Conservation (phyloP, 2,329 filamentous ascomycete genomes). For the Aspergillus sp. region DNA sequence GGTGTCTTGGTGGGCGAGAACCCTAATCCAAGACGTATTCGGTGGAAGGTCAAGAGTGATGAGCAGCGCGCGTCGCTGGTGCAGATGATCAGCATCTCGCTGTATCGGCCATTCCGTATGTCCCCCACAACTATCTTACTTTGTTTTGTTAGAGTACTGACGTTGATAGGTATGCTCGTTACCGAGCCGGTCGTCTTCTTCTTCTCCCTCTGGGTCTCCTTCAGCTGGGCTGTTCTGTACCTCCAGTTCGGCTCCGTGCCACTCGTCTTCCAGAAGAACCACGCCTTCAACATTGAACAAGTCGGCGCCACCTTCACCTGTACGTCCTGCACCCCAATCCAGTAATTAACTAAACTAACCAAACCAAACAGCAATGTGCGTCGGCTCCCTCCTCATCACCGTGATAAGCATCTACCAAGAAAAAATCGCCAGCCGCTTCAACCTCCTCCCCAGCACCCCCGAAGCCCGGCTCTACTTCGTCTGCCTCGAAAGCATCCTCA, state of each 20-base stretch:
- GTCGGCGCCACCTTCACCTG: constrained; percentile 69
- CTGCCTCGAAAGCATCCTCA: constrained; percentile 70
- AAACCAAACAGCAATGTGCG: constrained; percentile 58
- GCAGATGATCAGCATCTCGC: constrained; percentile 70
- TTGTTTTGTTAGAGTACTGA: background rate
- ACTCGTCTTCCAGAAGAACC: constrained; percentile 68
- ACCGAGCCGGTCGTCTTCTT: constrained; percentile 65
- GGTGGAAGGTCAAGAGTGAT: constrained; percentile 79
- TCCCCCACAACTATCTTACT: background rate
- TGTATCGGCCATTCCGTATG: constrained; percentile 72
- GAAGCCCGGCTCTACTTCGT: constrained; percentile 82
- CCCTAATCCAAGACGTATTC: constrained; percentile 55
- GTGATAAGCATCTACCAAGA: constrained; percentile 72
- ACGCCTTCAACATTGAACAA: constrained; percentile 67
- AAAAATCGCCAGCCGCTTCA: constrained; percentile 55
- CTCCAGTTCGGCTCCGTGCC: constrained; percentile 79
- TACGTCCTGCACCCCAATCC: constrained; percentile 20
- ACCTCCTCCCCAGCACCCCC: constrained; percentile 54
- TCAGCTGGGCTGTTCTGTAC: constrained; percentile 87
- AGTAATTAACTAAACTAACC: background rate
- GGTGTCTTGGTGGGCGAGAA: constrained; percentile 51
- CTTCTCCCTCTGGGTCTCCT: constrained; percentile 87
- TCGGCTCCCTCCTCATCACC: constrained; percentile 67
- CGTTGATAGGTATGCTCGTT: constrained; percentile 51
- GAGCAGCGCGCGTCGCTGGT: constrained; percentile 69